A percentile compares a stretch with the other conserved stretches of the same genome.
These are phyloP conservation scores for Botrytis cinerea DNA, from an alignment of 2,329 filamentous ascomycete genomes.

Conservation along the genomic window DNA sequence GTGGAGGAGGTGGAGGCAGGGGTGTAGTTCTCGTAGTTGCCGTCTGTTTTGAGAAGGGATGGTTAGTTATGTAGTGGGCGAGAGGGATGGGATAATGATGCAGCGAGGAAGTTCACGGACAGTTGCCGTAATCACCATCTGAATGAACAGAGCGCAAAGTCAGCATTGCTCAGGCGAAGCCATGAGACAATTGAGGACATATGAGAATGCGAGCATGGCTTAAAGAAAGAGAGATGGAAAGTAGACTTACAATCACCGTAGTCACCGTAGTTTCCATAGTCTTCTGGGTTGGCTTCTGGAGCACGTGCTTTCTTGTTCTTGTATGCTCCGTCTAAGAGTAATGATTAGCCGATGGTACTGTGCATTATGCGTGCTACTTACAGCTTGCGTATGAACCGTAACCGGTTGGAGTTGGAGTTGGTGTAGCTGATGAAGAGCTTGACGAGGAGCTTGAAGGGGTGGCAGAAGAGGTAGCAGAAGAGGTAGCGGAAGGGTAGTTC, in stretches of 20 bases:
- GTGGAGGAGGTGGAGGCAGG: not conserved
- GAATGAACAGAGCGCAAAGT: not conserved
- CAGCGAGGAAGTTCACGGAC: not conserved
- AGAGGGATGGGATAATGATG: not conserved
- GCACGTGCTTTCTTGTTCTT: constrained; percentile 24
- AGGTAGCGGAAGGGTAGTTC: constrained; percentile 6
- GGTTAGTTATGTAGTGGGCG: not conserved
- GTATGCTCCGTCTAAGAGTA: constrained; percentile 16
- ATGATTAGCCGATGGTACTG: not conserved
- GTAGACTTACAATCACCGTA: constrained; percentile 9
- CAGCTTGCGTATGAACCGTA: constrained; percentile 27
- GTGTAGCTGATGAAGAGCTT: not conserved
- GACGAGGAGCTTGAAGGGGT: not conserved
- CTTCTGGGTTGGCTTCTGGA: constrained; percentile 16
- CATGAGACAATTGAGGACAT: constrained; percentile 6
- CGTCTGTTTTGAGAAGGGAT: not conserved
- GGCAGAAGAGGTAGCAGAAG: not conserved
- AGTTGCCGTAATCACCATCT: constrained; percentile 19
- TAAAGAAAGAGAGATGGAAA: not conserved
- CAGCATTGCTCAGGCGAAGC: constrained; percentile 10
- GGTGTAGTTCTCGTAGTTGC: constrained; percentile 15
- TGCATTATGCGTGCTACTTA: constrained; percentile 1
- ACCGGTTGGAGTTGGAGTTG: constrained; percentile 7
- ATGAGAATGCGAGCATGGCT: constrained; percentile 1
- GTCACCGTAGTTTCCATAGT: constrained; percentile 7